Base-by-base conservation (phyloP, 2,329 filamentous ascomycete species). In the Uncinocarpus reesii region DNA sequence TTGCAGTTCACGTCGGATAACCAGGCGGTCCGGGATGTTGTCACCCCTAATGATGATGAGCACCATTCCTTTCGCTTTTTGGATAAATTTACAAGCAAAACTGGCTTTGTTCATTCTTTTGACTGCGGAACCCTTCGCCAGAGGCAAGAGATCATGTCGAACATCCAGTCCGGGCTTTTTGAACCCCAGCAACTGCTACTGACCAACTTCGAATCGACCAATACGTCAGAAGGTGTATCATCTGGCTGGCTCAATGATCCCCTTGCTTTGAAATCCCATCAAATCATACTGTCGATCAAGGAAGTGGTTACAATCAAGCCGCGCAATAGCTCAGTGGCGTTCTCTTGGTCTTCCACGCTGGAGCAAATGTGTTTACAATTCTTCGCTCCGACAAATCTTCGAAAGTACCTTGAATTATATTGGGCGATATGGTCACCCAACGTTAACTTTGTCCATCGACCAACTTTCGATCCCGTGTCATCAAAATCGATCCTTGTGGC, bases 11-110 rank as follows among this genome's bases (percentile, higher is more conserved):
- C 26, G n/a, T 16, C 38, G 16, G 38, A 42, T 15, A 18, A n/a
- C n/a, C 23, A 42, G 13, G 10, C 15, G 7, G 38, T 8, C 13
- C 38, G 24, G 20, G 38, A 42, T 7, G 3, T 42, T 4, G 24
- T 24, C 5, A 6, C 20, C 5, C 15, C 24, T 31, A 15, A 20
- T 7, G 20, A 8, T 16, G 38, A 42, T 4, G 20, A 8, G 10
- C 10, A 11, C 40, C 36, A 46, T 23, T 37, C 16, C 42, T 48
- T 51, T 13, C 29, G 54, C 3, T 68, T 67, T 37, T 55, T 68
- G 1, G 57, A 59, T 35, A 58, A 61, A 34, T 66, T 67, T 46
- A 67, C 65, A 11, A 65, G 62, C 47, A 56, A 62, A 20, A 64
- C 61, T 0, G 65, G 65, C 1, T 53, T 67, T 7, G 57, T 65